Conservation (phyloP, 768 basidiomycete genomes). For the Pilatotrama ljubarskyi region DNA sequence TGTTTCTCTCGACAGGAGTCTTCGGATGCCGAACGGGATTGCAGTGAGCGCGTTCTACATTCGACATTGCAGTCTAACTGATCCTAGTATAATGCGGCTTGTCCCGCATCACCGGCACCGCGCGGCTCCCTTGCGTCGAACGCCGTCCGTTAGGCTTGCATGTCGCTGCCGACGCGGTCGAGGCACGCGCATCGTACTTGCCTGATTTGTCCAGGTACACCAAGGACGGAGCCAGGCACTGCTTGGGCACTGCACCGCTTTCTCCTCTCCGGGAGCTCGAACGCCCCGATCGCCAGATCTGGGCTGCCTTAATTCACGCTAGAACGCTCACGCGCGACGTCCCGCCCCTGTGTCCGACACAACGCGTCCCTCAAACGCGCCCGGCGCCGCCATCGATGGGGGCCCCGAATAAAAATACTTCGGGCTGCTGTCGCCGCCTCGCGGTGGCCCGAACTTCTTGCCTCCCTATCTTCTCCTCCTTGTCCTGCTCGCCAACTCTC, state of each 20-base stretch:
- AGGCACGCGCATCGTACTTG: background rate
- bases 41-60: too few species aligned
- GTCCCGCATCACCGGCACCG: too few species aligned
- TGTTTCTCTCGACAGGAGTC: too few species aligned
- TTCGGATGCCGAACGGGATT: too few species aligned
- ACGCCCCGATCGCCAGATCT: slow-evolving; percentile 2
- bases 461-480: background rate
- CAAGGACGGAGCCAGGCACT: background rate
- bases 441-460: too few species aligned
- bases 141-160: too few species aligned
- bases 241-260: slow-evolving; percentile 5
- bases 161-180: background rate
- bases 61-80: too few species aligned
- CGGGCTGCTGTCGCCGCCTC: background rate
- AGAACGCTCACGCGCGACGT: background rate
- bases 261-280: background rate
- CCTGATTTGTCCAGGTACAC: background rate
- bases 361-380: background rate
- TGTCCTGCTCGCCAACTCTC: background rate
- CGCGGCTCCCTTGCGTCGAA: background rate
- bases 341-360: background rate
- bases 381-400: background rate
- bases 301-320: background rate
- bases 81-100: too few species aligned
- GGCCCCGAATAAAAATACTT: background rate